Conservation (phyloP, 371 early-diverging fungal species). For the Rhizomucor pusillus region DNA sequence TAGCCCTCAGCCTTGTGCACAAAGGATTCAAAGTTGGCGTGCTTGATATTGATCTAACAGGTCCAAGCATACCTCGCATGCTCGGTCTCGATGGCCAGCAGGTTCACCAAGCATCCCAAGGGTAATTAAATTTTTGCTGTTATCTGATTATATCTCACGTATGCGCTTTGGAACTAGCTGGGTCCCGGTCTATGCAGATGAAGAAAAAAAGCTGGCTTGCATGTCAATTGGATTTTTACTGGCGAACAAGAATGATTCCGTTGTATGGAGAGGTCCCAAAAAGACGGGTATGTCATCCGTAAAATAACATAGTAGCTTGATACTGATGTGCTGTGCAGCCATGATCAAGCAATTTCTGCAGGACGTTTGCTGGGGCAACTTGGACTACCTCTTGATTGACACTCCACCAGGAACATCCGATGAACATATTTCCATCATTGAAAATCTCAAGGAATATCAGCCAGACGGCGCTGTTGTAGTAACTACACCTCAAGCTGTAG, state of each 20-base stretch:
- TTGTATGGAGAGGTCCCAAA: conserved; percentile 97
- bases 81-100: conserved; percentile 76
- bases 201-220: conserved; percentile 68
- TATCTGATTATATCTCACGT: neutral
- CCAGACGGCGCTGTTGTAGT: conserved; percentile 87
- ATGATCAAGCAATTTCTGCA: conserved; percentile 90
- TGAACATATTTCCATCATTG: conserved; percentile 86
- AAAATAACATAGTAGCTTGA: too few species aligned
- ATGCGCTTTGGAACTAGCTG: conserved; percentile 60
- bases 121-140: conserved; percentile 28
- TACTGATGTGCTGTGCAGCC: conserved; percentile 32
- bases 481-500: conserved; percentile 90
- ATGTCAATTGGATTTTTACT: conserved; percentile 90
- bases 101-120: conserved; percentile 73
- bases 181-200: conserved; percentile 88
- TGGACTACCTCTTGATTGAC: conserved; percentile 90
- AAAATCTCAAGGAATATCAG: conserved; percentile 69
- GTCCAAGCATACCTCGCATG: conserved; percentile 88
- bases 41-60: conserved; percentile 93
- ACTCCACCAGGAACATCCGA: conserved; percentile 97
- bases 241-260: conserved; percentile 76
- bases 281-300: conserved; percentile 62
- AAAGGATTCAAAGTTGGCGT: conserved; percentile 71
- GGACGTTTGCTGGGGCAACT: conserved; percentile 84
- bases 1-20: conserved; percentile 59